A percentile compares a stretch with the other conserved stretches of the same genome.
These are phyloP conservation scores for Helicosporidium sp. DNA, from an alignment of 139 green algal genomes.

Conservation along the genomic window DNA sequence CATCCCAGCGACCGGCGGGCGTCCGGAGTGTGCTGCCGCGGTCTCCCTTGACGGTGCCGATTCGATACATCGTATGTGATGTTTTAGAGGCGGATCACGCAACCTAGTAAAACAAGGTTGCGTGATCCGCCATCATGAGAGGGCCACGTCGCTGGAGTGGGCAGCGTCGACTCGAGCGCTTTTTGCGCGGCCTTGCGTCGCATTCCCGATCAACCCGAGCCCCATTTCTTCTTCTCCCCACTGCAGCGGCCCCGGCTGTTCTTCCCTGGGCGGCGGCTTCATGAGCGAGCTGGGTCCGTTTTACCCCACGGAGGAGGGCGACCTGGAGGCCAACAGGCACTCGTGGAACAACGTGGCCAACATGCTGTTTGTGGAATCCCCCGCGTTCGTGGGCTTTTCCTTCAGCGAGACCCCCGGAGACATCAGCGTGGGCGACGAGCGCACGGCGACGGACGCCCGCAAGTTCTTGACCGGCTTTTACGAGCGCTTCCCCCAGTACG, in stretches of 20 bases:
- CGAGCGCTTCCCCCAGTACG: slow-evolving; percentile 40
- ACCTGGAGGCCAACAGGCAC: slow-evolving; percentile 35
- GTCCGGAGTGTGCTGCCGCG: no score
- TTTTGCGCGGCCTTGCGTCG: no score
- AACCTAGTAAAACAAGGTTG: no score
- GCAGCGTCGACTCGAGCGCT: no score
- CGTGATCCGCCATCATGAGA: no score
- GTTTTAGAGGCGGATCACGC: no score
- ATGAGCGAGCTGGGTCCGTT: slow-evolving; percentile 66
- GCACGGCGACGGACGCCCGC: slow-evolving; percentile 38
- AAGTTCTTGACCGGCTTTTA: slow-evolving; percentile 47
- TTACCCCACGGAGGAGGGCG: slow-evolving; percentile 26
- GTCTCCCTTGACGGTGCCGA: no score
- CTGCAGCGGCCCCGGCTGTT: slow-evolving; percentile 61
- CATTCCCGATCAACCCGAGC: no score
- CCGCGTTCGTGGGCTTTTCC: slow-evolving; percentile 63
- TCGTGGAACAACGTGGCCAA: slow-evolving; percentile 50
- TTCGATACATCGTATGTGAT: no score
- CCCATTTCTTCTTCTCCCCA: no score
- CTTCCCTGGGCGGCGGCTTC: slow-evolving; percentile 56
- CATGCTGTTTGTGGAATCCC: slow-evolving; percentile 59
- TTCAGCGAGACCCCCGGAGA: slow-evolving; percentile 56
- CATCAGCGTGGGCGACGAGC: slow-evolving; percentile 22
- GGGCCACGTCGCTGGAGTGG: no score
- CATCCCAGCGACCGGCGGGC: no score